Evolutionary conservation across 1,139 yeast genomes (phyloP), one percentile per base, ranked within the genome.

Genomic region (Nakaseomyces bracarensis): DNA sequence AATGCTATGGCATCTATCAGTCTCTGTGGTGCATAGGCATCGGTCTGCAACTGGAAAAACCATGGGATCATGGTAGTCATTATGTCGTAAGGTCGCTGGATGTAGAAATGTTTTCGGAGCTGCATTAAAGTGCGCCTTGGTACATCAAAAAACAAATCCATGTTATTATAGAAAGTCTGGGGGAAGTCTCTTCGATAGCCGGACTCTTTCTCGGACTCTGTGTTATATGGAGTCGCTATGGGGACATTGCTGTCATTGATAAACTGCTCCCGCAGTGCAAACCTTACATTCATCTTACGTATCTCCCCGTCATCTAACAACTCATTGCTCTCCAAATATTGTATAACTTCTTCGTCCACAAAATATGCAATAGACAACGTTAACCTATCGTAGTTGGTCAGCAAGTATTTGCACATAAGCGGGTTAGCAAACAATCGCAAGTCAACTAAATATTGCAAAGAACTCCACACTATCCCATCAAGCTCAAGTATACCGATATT

Each of bases 401-500:
- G 22, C 22, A 48, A 43, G 29, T 45, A 35, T 9, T 18, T 39
- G 16, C 15, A 20, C 27, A 46, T 16, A 10, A 34, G 26, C 11
- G 38, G 11, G 39, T 36, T 41, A 40, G 35, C 15, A 41, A 51
- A 14, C 25, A 46, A 16, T 10, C 41, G 19, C 28, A 43, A 26
- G 44, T 43, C 15, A n/a, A 45, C 42, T 2, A 21, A 14, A 10
- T 22, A 36, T 38, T 13, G 39, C 35, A 21, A 38, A 28, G 16
- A 27, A 31, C 13, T 30, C 45, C 18, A 31, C 19, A 7, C 25
- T 19, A 9, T 38, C 36, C 47, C 36, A 11, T 39, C 39, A 16
- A 35, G 37, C n/a, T 37, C 36, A 15, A 40, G 38, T n/a, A 44
- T 35, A 34, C 41, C 46, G 15, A 39, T 43, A 16, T 42, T 23